Base-by-base conservation (phyloP, 2,329 filamentous ascomycete species). In the Nothophaeocryptopus gaeumannii region DNA sequence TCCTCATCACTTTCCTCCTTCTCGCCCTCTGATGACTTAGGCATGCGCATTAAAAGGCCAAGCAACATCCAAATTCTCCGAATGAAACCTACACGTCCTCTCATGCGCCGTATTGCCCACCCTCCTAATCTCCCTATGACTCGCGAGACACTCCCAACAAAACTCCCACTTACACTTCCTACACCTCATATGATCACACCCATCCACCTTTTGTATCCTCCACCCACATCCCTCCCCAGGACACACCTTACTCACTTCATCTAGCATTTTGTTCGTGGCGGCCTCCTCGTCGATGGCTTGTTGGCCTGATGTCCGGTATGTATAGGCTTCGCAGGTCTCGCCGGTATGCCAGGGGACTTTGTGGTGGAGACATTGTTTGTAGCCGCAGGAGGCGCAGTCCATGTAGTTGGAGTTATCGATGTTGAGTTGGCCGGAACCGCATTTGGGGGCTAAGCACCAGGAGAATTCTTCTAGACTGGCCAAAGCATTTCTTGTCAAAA, bases 351-450 rank as follows among this genome's bases (percentile, higher is more conserved):
- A 74, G 5, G 48, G 33, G 1, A 59, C 47, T 20, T 63, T 58
- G 50, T 72, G 70, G 7, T 53, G 52, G 2, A 70, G 48, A 48
- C 72, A 75, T 41, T 71, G 65, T 29, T 60, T 59, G 44, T 62
- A 66, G 34, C 60, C 57, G 59, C 72, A 74, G 2, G 45, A 37
- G 3, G 55, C 54, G 51, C 72, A 74, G 5, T 61, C 49, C 60
- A 74, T 73, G 13, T 73, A 74, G 20, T 44, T 44, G 13, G 13
- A 15, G 31, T 56, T 56, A 1, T 70, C 67, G 14, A 48, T 31
- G 39, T 82, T 79, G 2, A 80, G 68, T 54, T 82, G 79, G 0
- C 80, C 79, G 1, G 70, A 74, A 8, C 67, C 71, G 57, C 81
- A 84, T 2, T 67, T 69, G 0, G 76, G 66, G 7, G 53, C 49